These are phyloP conservation scores for Prosopis cineraria DNA, from an alignment of 306 rosid genomes.

Conservation along the genomic window DNA sequence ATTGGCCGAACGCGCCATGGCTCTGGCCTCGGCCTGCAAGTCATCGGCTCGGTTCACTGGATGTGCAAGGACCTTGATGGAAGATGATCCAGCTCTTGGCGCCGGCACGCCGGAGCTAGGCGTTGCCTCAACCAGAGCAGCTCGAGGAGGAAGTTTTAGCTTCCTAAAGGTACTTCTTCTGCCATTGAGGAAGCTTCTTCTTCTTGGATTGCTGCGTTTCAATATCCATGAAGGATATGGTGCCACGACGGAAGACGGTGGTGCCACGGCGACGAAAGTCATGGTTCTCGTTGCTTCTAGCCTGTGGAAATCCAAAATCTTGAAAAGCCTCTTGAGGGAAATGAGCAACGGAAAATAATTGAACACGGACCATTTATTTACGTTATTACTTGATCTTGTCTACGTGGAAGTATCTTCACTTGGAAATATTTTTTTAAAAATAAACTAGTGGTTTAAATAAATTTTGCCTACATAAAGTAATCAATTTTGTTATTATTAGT, in stretches of 20 bases:
- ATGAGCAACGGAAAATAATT: background rate
- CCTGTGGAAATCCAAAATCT: background rate
- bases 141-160: constrained; percentile 24
- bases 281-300: constrained; percentile 22
- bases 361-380: background rate
- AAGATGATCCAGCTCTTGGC: constrained; percentile 30
- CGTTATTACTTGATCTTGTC: background rate
- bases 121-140: constrained; percentile 57
- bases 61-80: constrained; percentile 33
- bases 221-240: constrained; percentile 39
- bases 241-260: background rate
- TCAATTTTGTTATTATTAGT: too few relatives aligned
- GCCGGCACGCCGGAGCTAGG: constrained; percentile 41
- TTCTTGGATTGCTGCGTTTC: constrained; percentile 11
- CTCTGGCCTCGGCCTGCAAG: constrained; percentile 74
- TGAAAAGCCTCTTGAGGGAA: background rate
- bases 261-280: constrained; percentile 31
- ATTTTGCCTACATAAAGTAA: background rate
- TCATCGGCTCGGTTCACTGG: constrained; percentile 60
- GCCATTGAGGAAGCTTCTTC: constrained; percentile 34
- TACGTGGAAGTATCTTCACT: background rate
- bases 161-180: constrained; percentile 27
- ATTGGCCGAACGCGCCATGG: constrained; percentile 67
- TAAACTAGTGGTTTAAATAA: background rate
- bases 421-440: too few relatives aligned